A percentile compares a stretch with the other conserved stretches of the same genome.
phyloP scores from a whole-genome alignment of 1,139 yeast species.

The Candida anutae region DNA sequence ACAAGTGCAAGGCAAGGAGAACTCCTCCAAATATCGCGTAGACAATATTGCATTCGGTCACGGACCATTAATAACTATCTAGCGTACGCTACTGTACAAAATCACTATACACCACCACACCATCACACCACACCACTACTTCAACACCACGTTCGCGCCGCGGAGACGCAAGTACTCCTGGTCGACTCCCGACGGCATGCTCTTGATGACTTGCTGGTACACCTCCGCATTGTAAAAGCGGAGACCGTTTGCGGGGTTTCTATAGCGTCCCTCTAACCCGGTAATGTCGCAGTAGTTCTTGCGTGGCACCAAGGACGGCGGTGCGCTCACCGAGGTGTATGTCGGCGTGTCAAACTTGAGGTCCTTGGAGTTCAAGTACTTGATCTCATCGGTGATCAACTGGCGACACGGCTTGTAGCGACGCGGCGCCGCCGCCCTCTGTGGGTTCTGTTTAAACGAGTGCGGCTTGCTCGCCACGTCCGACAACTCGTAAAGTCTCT shows the following conservation, averaged over 20 bases:
- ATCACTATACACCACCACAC: neutral
- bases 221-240: conserved; percentile 82
- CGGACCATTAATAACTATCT: neutral
- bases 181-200: conserved; percentile 85
- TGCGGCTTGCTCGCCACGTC: conserved; percentile 37
- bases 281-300: conserved; percentile 92
- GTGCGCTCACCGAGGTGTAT: conserved; percentile 64
- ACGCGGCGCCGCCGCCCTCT: conserved; percentile 40
- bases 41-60: too few species aligned
- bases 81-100: neutral
- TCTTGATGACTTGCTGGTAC: conserved; percentile 66
- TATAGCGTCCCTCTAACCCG: conserved; percentile 75
- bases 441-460: conserved; percentile 47
- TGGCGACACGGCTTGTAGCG: conserved; percentile 76
- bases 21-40: too few species aligned
- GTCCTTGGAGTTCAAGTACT: conserved; percentile 42
- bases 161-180: conserved; percentile 86
- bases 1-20: too few species aligned
- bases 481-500: conserved; percentile 22
- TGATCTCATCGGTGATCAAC: conserved; percentile 68
- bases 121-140: too few species aligned
- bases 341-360: conserved; percentile 45
- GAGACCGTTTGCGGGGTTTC: conserved; percentile 67
- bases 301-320: conserved; percentile 77
- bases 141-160: conserved; percentile 80